Evolutionary conservation across 768 basidiomycete genomes (phyloP).

Genomic region (Podaxis mareebaensis): DNA sequence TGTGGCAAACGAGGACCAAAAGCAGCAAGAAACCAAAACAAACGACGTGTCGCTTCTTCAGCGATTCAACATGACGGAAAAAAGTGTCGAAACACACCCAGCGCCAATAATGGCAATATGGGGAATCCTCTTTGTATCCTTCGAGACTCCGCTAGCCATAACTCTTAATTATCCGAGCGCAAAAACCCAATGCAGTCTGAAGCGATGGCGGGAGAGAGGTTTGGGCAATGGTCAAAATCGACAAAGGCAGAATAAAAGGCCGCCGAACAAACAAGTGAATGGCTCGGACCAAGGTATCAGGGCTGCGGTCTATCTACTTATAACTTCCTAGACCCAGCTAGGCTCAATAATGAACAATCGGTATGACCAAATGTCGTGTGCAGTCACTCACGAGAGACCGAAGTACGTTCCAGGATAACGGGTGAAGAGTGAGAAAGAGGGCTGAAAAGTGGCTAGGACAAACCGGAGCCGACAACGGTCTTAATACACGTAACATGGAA

Average conservation of each 20-base stretch:
- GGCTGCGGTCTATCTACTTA: background rate
- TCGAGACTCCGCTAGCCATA: constrained; percentile 22
- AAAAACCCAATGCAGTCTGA: background rate
- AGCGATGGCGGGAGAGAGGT: background rate
- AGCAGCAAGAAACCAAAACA: background rate
- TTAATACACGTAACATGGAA: background rate
- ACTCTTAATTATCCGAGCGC: background rate
- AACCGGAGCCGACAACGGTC: background rate
- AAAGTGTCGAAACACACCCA: constrained; percentile 34
- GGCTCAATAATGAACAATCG: background rate
- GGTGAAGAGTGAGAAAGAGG: background rate
- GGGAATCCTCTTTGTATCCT: constrained; percentile 27
- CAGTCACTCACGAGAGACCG: background rate
- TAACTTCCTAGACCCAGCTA: too few species aligned
- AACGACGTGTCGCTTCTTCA: background rate
- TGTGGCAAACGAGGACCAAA: background rate
- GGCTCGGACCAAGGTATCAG: background rate
- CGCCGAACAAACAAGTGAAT: background rate
- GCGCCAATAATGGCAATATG: constrained; percentile 51
- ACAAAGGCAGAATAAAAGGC: background rate
- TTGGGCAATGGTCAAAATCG: background rate
- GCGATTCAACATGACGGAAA: background rate
- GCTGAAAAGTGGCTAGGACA: background rate
- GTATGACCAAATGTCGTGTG: background rate
- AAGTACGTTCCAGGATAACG: background rate